Base-by-base conservation (phyloP, 1,139 yeast genomes). In the Hyphopichia wangnamkhiaoensis region DNA sequence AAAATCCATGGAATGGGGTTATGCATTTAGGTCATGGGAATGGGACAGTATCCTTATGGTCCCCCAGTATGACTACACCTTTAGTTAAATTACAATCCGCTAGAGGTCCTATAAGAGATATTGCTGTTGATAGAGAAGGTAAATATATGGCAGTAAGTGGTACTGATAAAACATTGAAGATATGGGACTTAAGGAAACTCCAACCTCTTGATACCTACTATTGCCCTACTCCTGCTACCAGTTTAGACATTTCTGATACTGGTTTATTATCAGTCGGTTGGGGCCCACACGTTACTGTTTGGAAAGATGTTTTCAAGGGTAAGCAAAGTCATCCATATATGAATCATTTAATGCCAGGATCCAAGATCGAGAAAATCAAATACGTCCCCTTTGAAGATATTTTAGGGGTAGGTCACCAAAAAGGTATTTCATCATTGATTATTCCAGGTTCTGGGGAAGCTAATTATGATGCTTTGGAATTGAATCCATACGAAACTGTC, bases 371-470 rank as follows among this genome's bases (percentile, higher is more conserved):
- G 50, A 79, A 76, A 44, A 68, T 82, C 24, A 76, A 76, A 52
- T 90, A 84, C 58, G 95, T 93, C 20, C 99, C 99, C 12, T 93
- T 84, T 61, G 99, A 94, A 66, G 99, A 94, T 85, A 74, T 93
- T 17, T 72, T 94, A 23, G 96, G 97, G 16, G 79, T 86, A 7
- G 98, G 98, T 2, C 95, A 90, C 58, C 74, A 79, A 37, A 65
- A 69, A 12, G 97, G 98, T 18, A 74, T 90, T 39, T 79, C 84
- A 19, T 84, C 94, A 17, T 55, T 94, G 41, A 85, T 94, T 49
- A 77, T 93, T 41, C 98, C 99, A 28, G 99, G 99, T 29, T 73
- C 98, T 37, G 99, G 98, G 71, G 98, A 94, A 67, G 97, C 98
- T 45, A 94, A 94, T 66, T 91, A 79, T 59, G 99, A 94, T 70